Evolutionary conservation across 805 yeast species (phyloP).

Genomic region (Barnettozyma californica): DNA sequence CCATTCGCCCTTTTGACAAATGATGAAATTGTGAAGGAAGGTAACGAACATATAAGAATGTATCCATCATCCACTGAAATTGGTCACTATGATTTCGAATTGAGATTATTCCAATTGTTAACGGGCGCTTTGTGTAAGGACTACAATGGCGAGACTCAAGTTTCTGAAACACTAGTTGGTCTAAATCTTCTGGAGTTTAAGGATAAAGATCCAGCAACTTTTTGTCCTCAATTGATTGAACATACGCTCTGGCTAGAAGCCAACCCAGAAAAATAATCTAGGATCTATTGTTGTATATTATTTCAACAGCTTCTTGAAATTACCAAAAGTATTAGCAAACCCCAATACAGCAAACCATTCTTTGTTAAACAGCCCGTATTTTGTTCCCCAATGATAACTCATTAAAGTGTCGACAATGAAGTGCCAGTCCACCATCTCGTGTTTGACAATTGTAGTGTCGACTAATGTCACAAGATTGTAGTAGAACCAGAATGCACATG

Average conservation of each 20-base stretch:
- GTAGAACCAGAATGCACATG: constrained; percentile 15
- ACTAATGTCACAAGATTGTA: constrained; percentile 4
- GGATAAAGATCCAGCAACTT: constrained; percentile 23
- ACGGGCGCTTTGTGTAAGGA: constrained; percentile 32
- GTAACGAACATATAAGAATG: constrained; percentile 28
- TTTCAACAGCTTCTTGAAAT: constrained; percentile 8
- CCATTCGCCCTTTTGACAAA: constrained; percentile 28
- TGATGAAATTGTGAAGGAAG: constrained; percentile 22
- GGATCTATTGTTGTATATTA: neutral
- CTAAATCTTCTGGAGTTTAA: constrained; percentile 26
- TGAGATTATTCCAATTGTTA: constrained; percentile 35
- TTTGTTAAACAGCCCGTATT: constrained; percentile 9
- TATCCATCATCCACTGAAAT: constrained; percentile 24
- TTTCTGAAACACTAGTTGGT: constrained; percentile 22
- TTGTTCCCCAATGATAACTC: constrained; percentile 17
- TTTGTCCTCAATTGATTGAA: constrained; percentile 29
- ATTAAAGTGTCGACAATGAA: constrained; percentile 9
- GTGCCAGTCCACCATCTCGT: constrained; percentile 5
- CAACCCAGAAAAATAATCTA: constrained; percentile 23
- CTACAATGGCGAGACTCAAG: constrained; percentile 21
- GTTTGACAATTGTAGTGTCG: constrained; percentile 7
- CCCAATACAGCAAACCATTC: constrained; percentile 12
- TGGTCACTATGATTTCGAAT: constrained; percentile 35
- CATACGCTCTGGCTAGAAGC: constrained; percentile 31
- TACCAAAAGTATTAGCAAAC: constrained; percentile 7